phyloP scores from a whole-genome alignment of 768 basidiomycete genomes.

The Sutorius australiensis region DNA sequence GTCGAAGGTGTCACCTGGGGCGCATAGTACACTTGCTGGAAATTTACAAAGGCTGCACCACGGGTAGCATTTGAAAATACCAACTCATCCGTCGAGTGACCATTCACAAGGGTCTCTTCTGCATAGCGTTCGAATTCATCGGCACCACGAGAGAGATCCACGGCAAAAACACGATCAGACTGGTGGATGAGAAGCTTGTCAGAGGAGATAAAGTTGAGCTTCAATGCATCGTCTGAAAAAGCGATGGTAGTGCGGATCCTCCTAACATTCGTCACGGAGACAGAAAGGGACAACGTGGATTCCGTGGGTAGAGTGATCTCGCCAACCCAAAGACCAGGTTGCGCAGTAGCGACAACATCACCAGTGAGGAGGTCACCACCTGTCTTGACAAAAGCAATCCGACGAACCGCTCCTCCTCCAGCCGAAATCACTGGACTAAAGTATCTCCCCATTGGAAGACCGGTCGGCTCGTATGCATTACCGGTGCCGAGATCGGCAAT shows the following conservation, averaged over 20 bases:
- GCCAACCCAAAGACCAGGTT: slow-evolving; percentile 61
- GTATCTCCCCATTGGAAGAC: slow-evolving; percentile 64
- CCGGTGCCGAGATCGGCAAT: slow-evolving; percentile 49
- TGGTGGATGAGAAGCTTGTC: slow-evolving; percentile 62
- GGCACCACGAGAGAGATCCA: slow-evolving; percentile 47
- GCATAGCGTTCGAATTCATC: slow-evolving; percentile 46
- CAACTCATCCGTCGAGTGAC: slow-evolving; percentile 56
- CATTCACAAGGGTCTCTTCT: slow-evolving; percentile 48
- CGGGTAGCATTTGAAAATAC: slow-evolving; percentile 40
- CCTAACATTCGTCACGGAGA: slow-evolving; percentile 45
- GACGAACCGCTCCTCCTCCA: slow-evolving; percentile 38
- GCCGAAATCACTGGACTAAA: slow-evolving; percentile 54
- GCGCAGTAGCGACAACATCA: slow-evolving; percentile 59
- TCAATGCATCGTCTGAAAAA: slow-evolving; percentile 37
- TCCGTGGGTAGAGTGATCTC: slow-evolving; percentile 49
- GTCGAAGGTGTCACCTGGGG: slow-evolving; percentile 41
- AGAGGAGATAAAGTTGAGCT: slow-evolving; percentile 55
- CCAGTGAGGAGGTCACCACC: slow-evolving; percentile 59
- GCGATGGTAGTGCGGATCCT: slow-evolving; percentile 52
- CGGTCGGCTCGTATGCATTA: slow-evolving; percentile 45
- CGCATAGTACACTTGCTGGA: slow-evolving; percentile 61
- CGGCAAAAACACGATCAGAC: slow-evolving; percentile 42
- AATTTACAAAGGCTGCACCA: slow-evolving; percentile 63
- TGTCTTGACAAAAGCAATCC: slow-evolving; percentile 62
- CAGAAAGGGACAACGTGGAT: slow-evolving; percentile 16